Evolutionary conservation across 192 early-diverging fungal species (phyloP).

Genomic region (Glomus cerebriforme): DNA sequence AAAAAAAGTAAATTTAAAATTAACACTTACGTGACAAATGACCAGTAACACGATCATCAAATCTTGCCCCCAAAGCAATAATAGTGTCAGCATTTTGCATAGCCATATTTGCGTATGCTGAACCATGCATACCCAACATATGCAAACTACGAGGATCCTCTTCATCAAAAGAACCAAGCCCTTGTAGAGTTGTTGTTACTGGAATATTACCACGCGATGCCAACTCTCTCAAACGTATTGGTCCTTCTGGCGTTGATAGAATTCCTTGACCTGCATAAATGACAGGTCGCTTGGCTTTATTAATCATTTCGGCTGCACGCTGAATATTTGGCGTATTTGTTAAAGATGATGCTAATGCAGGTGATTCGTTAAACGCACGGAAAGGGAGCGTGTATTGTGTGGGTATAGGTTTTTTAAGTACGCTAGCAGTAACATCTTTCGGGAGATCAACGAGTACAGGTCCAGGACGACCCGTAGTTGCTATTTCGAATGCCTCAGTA

Average conservation of each 20-base stretch:
- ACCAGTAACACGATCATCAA: conserved; percentile 98
- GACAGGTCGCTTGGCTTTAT: conserved; percentile 86
- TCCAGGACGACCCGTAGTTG: conserved; percentile 91
- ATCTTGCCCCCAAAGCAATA: conserved; percentile 93
- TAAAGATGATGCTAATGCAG: conserved; percentile 35
- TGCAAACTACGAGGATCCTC: conserved; percentile 84
- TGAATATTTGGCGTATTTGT: conserved; percentile 51
- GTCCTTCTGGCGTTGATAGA: conserved; percentile 78
- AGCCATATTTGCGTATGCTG: conserved; percentile 95
- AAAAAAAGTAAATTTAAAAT: neutral
- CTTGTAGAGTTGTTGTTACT: conserved; percentile 95
- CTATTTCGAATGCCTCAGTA: conserved; percentile 98
- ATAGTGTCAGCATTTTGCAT: conserved; percentile 97
- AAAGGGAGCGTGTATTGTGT: conserved; percentile 71
- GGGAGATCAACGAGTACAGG: conserved; percentile 98
- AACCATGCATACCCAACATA: conserved; percentile 99
- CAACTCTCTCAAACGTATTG: conserved; percentile 77
- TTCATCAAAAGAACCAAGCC: conserved; percentile 94
- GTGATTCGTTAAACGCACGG: conserved; percentile 55
- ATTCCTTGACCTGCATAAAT: conserved; percentile 97
- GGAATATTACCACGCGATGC: conserved; percentile 90
- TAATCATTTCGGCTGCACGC: conserved; percentile 82
- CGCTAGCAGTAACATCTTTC: conserved; percentile 94
- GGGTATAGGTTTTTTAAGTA: conserved; percentile 83
- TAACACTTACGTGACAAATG: conserved; percentile 59